phyloP scores from a whole-genome alignment of 257 asterid genomes.

The Apocynum venetum region DNA sequence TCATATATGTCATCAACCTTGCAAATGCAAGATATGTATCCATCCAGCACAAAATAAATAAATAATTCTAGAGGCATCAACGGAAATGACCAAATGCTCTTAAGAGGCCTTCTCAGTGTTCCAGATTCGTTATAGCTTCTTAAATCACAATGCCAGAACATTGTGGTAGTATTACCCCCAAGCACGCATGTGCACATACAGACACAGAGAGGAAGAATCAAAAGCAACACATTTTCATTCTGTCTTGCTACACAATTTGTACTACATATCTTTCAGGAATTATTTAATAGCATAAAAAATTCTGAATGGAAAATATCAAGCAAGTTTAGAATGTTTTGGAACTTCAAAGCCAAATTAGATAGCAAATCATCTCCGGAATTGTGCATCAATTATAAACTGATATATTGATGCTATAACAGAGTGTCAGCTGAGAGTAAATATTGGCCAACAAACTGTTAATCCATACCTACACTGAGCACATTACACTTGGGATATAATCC shows the following conservation, averaged over 20 bases:
- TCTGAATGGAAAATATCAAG: background rate
- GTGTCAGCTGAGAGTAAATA: background rate
- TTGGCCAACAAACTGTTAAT: background rate
- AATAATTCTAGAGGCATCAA: background rate
- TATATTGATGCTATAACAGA: background rate
- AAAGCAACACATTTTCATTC: background rate
- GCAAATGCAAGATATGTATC: background rate
- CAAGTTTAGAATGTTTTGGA: background rate
- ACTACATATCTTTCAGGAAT: background rate
- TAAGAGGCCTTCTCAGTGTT: too few species aligned
- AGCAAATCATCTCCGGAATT: background rate
- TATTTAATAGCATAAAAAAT: background rate
- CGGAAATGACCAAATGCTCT: background rate
- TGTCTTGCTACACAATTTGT: background rate
- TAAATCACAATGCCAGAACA: background rate
- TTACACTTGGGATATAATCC: background rate
- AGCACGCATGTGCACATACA: background rate
- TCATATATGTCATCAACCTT: background rate
- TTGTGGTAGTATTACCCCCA: too few species aligned
- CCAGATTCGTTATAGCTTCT: background rate
- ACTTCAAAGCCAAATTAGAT: background rate
- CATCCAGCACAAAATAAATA: background rate
- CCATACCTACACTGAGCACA: background rate
- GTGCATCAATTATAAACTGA: background rate
- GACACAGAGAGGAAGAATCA: background rate